Evolutionary conservation across 768 basidiomycete genomes (phyloP).

Genomic region (Amanita pallidorosea): DNA sequence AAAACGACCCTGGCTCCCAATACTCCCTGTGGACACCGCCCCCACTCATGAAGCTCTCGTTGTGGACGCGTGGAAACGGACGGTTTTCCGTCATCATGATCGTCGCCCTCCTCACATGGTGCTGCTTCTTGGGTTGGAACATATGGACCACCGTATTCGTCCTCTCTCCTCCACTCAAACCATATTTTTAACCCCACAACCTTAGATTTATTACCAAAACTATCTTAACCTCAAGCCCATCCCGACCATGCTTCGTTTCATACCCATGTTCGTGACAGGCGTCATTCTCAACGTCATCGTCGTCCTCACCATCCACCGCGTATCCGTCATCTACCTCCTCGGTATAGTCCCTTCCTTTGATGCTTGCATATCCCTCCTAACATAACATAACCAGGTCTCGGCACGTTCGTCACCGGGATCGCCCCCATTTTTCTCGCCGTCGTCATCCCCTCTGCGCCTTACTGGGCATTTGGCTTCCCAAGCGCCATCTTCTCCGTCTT

Average conservation of each 20-base stretch:
- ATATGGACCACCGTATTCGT: slow-evolving; percentile 21
- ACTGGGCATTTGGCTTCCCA: slow-evolving; percentile 74
- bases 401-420: slow-evolving; percentile 45
- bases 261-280: slow-evolving; percentile 67
- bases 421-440: slow-evolving; percentile 62
- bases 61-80: slow-evolving; percentile 52
- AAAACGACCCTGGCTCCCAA: slow-evolving; percentile 12
- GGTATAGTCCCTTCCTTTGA: slow-evolving; percentile 25
- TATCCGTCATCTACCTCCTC: slow-evolving; percentile 47
- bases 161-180: background rate
- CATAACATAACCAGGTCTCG: slow-evolving; percentile 16
- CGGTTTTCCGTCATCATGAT: slow-evolving; percentile 44
- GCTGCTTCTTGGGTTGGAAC: slow-evolving; percentile 38
- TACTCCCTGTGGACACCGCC: slow-evolving; percentile 28
- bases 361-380: background rate
- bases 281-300: slow-evolving; percentile 54
- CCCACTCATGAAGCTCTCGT: slow-evolving; percentile 47
- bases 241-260: slow-evolving; percentile 48
- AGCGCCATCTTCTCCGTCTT: slow-evolving; percentile 53
- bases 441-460: slow-evolving; percentile 43
- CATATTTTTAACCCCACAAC: background rate
- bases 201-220: slow-evolving; percentile 62
- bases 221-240: slow-evolving; percentile 46
- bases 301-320: slow-evolving; percentile 42
- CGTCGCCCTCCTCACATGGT: slow-evolving; percentile 51